Evolutionary conservation across 192 early-diverging fungal genomes (phyloP), one percentile per base, ranked within the genome.

Genomic region (Coemansia sp.): DNA sequence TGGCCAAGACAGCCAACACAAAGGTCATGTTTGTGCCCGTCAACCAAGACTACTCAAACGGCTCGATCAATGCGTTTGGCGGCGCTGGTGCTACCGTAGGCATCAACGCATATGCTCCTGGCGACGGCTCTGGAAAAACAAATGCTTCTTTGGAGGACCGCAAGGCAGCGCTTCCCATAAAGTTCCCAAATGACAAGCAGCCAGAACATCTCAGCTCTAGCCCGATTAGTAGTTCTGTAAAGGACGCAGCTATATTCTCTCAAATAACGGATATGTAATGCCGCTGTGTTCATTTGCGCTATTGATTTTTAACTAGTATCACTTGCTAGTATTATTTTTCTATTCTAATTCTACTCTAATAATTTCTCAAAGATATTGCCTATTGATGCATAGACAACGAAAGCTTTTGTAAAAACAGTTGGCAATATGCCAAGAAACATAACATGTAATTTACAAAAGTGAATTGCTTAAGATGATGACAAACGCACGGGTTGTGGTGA

Each of bases 21-120:
- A 89, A 91, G 72, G 85, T 90, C 2, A 58, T 91, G 61, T 91
- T 91, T 65, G 79, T 91, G 50, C 90, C 90, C 1, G 71, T 79
- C 5, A 79, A 73, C 64, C 76, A 79, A 56, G 76, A 79, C 45
- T 70, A 79, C 56, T 73, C 76, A 1, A 70, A 57, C 50, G 76
- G 76, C 0, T 70, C 76, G 0, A 79, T 79, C 39, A 79, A 73
- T 57, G 76, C 76, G 25, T 79, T 79, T 64, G 76, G 76, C n/a
- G 76, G 76, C 2, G 67, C 76, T 32, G 76, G 76, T 1, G 59
- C 58, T 25, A 74, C 72, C 4, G 32, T 74, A 1, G 72, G 72
- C 2, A 74, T 74, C 27, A 74, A 67, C 32, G 50, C 72, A 0
- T 32, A 39, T 53, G 53, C n/a, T 4, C 38, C 57, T n/a, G 45